Percentiles rank a stretch among this genome's conserved stretches.
Evolutionary conservation across 106 monocot species (phyloP).

Genomic region (Platanthera guangdongensis): DNA sequence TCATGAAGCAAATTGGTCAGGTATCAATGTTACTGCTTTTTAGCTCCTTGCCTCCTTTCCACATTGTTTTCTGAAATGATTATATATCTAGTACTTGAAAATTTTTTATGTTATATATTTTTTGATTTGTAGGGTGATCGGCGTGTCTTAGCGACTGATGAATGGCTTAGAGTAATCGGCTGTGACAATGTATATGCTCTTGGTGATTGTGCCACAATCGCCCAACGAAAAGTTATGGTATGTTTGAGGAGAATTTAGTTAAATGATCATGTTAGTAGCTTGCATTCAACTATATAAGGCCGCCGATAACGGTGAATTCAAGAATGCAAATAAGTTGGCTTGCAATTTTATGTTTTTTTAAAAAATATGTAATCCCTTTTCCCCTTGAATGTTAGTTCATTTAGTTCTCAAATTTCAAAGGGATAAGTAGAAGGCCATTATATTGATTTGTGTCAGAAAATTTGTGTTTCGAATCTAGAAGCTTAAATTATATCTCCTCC

Average conservation of each 20-base stretch:
- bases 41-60: neutral
- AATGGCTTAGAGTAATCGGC: conserved; percentile 47
- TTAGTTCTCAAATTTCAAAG: too few species aligned
- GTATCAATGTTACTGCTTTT: conserved; percentile 14
- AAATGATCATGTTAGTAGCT: conserved; percentile 1
- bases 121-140: conserved; percentile 45
- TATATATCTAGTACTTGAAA: neutral
- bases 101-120: conserved; percentile 37
- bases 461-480: too few species aligned
- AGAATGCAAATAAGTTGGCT: too few species aligned
- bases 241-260: conserved; percentile 4
- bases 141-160: conserved; percentile 71
- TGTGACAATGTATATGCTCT: conserved; percentile 20
- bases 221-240: conserved; percentile 80
- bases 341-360: too few species aligned
- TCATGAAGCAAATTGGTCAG: conserved; percentile 82
- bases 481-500: too few species aligned
- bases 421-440: too few species aligned
- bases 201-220: conserved; percentile 56
- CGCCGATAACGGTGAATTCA: too few species aligned
- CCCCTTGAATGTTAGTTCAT: too few species aligned
- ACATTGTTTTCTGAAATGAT: neutral
- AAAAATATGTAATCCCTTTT: too few species aligned
- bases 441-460: too few species aligned
- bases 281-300: neutral